phyloP scores from a whole-genome alignment of 495 filamentous ascomycete genomes.

The Lophiostoma macrostomum region DNA sequence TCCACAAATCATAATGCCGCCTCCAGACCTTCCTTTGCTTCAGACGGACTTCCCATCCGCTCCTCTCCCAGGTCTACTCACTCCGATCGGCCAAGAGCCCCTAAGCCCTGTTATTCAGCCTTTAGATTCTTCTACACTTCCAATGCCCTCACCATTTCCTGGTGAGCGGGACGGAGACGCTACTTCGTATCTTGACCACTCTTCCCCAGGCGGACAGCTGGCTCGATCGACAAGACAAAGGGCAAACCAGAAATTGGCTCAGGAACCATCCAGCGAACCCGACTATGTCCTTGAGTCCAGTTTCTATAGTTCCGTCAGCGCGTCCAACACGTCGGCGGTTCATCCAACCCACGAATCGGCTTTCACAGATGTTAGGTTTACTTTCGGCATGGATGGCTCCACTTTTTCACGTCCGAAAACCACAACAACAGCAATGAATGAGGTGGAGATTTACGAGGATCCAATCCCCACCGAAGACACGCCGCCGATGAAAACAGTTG shows the following conservation, averaged over 20 bases:
- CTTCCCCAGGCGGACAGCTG: background rate
- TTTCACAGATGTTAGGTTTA: conserved; percentile 29
- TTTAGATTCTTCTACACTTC: conserved; percentile 27
- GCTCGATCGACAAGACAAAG: background rate
- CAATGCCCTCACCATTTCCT: conserved; percentile 40
- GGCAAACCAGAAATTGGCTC: background rate
- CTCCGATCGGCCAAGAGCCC: conserved; percentile 25
- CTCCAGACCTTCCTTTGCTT: conserved; percentile 33
- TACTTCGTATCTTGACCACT: conserved; percentile 24
- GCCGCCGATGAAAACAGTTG: too few species aligned
- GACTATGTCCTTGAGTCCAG: conserved; percentile 15
- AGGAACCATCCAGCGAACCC: conserved; percentile 8
- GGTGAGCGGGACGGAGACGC: conserved; percentile 19
- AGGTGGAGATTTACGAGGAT: too few species aligned
- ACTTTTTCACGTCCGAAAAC: conserved; percentile 5
- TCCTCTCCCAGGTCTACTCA: conserved; percentile 3
- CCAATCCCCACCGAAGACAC: too few species aligned
- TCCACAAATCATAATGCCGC: conserved; percentile 24
- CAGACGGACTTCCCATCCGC: conserved; percentile 24
- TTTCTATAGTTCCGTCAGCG: conserved; percentile 25
- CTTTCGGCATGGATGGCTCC: conserved; percentile 30
- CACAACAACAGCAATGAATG: background rate
- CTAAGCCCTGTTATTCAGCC: conserved; percentile 24
- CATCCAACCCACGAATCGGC: conserved; percentile 30
- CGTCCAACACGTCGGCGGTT: conserved; percentile 1